phyloP scores from a whole-genome alignment of 2,329 filamentous ascomycete species.

The Dendrostoma leiphaemia region DNA sequence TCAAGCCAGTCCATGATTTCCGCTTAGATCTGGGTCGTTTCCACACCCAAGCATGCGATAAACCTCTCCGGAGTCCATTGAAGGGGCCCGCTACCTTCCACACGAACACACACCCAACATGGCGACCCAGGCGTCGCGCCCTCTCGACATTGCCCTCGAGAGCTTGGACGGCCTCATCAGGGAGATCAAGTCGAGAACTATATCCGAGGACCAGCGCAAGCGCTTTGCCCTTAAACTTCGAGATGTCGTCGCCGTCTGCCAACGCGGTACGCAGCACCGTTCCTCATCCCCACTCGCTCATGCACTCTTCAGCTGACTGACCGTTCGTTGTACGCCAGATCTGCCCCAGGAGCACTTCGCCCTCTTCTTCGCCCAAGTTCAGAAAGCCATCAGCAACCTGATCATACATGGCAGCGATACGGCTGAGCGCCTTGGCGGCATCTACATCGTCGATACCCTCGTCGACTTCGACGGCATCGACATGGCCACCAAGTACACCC shows the following conservation, averaged over 20 bases:
- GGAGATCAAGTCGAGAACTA: slow-evolving; percentile 51
- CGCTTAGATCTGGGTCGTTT: background rate
- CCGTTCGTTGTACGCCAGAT: slow-evolving; percentile 54
- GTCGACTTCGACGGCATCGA: slow-evolving; percentile 98
- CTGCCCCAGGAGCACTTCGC: slow-evolving; percentile 76
- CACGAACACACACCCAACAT: slow-evolving; percentile 22
- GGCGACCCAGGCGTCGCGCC: slow-evolving; percentile 40
- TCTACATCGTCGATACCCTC: slow-evolving; percentile 86
- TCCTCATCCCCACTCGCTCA: background rate
- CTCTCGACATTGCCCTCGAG: slow-evolving; percentile 50
- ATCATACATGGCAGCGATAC: slow-evolving; percentile 85
- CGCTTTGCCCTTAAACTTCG: slow-evolving; percentile 53
- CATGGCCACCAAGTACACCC: slow-evolving; percentile 86
- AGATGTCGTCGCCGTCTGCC: slow-evolving; percentile 53
- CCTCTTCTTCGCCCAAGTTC: slow-evolving; percentile 54
- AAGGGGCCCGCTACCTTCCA: slow-evolving; percentile 15
- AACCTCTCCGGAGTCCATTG: slow-evolving; percentile 8
- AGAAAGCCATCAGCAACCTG: slow-evolving; percentile 58
- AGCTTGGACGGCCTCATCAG: slow-evolving; percentile 53
- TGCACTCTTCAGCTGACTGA: slow-evolving; percentile 15
- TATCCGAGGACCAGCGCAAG: slow-evolving; percentile 50
- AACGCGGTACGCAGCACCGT: slow-evolving; percentile 45
- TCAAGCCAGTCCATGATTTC: background rate
- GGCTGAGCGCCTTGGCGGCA: slow-evolving; percentile 84
- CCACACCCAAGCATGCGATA: slow-evolving; percentile 17